Base-by-base conservation (phyloP, 164 flowering plant species). In the Piper betle region DNA sequence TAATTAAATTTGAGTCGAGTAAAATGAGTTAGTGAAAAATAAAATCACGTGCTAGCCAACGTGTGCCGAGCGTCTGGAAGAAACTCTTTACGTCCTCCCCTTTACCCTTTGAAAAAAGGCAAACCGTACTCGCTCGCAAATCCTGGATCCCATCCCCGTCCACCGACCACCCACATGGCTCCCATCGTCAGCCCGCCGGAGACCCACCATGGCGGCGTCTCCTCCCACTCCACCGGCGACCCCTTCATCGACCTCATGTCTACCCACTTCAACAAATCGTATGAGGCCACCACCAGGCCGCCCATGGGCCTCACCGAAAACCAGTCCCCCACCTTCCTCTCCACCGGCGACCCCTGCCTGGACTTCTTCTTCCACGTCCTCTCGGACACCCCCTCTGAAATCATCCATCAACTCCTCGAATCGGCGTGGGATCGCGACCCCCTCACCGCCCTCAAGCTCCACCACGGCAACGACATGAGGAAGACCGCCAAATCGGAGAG, bases 301-400 rank as follows among this genome's bases (percentile, higher is more conserved):
- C 62, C 50, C 6, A 68, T 69, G 71, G 80, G 79, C 18, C 40
- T 68, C 20, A 82, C 86, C 2, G 84, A 78, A 56, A 82, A 80
- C 62, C 0, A 0, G 37, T 76, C 83, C 1, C 62, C 80, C 3
- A 80, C 84, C 6, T 82, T 65, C 57, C 56, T 75, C 16, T 53
- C 80, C 61, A 59, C 85, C 62, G 79, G 82, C 5, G 74, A 85
- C 64, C 84, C 82, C 1, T 79, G 82, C 61, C 71, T 82, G 17
- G 82, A 84, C 58, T 82, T 84, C 82, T 84, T 84, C 74, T 84
- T 81, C 76, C 87, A 79, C 54, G 70, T 77, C 16, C 80, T 79
- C 9, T 86, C 81, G 7, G 69, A 70, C 42, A 82, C 80, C 9
- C 75, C 76, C 5, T 40, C 75, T 8, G 67, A 74, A 9, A 40